Evolutionary conservation across 306 rosid species (phyloP).

Genomic region (Neltuma alba): DNA sequence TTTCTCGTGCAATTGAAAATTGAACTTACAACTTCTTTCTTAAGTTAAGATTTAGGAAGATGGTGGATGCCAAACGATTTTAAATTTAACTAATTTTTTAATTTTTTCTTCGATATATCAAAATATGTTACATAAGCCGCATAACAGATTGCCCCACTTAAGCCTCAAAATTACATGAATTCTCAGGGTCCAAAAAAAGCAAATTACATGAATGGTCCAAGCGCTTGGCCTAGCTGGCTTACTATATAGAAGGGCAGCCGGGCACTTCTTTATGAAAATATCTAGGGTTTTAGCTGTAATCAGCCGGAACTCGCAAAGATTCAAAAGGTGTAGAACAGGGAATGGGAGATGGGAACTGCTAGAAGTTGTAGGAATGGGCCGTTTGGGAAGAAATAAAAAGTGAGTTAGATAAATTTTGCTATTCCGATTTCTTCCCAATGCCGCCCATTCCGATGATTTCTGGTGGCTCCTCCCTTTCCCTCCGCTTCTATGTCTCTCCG

Average conservation of each 20-base stretch:
- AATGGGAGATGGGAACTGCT: conserved; percentile 50
- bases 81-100: too few species aligned
- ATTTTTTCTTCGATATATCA: background rate
- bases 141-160: background rate
- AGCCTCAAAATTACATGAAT: background rate
- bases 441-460: conserved; percentile 63
- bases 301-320: too few species aligned
- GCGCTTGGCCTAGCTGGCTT: background rate
- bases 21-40: too few species aligned
- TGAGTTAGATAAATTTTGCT: background rate
- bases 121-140: background rate
- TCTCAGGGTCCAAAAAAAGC: too few species aligned
- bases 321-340: conserved; percentile 35
- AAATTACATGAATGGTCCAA: background rate
- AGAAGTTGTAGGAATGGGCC: conserved; percentile 56
- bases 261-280: background rate
- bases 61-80: too few species aligned
- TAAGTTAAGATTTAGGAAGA: too few species aligned
- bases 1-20: too few species aligned
- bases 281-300: background rate
- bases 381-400: conserved; percentile 46
- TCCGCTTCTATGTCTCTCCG: conserved; percentile 5
- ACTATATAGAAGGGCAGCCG: background rate
- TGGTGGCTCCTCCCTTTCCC: conserved; percentile 55
- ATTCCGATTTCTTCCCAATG: conserved; percentile 44